Evolutionary conservation across 192 early-diverging fungal genomes (phyloP).

Genomic region (Mortierella alpina): DNA sequence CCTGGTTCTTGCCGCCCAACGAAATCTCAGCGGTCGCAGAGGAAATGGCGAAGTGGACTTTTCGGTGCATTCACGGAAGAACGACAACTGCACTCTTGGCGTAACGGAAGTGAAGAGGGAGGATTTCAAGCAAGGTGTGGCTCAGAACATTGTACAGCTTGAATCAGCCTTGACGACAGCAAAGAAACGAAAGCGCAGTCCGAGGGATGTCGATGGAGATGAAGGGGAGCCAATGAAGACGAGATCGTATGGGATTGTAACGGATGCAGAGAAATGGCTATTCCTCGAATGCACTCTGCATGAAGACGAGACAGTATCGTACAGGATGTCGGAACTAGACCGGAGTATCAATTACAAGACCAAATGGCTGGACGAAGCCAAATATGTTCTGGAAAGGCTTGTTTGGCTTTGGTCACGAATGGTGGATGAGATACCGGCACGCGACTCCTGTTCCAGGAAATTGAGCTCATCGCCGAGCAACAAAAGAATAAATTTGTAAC

Average conservation of each 20-base stretch:
- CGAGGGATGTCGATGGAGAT: slow-evolving; percentile 1
- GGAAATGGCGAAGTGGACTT: slow-evolving; percentile 15
- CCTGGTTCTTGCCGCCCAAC: background rate
- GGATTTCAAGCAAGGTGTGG: slow-evolving; percentile 4
- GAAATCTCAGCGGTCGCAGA: slow-evolving; percentile 5
- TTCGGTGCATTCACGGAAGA: slow-evolving; percentile 13
- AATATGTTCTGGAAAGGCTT: slow-evolving; percentile 1
- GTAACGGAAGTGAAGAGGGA: slow-evolving; percentile 25
- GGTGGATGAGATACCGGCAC: slow-evolving; percentile 10
- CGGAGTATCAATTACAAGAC: background rate
- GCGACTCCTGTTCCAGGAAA: slow-evolving; percentile 8
- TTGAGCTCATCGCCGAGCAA: slow-evolving; percentile 1
- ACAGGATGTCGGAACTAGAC: slow-evolving; percentile 7
- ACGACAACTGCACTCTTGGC: slow-evolving; percentile 3
- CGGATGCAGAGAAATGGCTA: background rate
- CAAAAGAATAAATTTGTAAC: slow-evolving; percentile 1
- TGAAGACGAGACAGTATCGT: slow-evolving; percentile 5
- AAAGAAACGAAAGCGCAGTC: slow-evolving; percentile 10
- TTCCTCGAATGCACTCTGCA: slow-evolving; percentile 6
- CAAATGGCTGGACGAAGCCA: slow-evolving; percentile 13
- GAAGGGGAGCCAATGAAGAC: background rate
- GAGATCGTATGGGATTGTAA: slow-evolving; percentile 7
- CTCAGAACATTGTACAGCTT: slow-evolving; percentile 24
- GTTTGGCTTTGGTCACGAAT: slow-evolving; percentile 30
- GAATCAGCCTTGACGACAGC: slow-evolving; percentile 14